phyloP scores from a whole-genome alignment of 2,329 filamentous ascomycete genomes.

The Mariannaea sp. region DNA sequence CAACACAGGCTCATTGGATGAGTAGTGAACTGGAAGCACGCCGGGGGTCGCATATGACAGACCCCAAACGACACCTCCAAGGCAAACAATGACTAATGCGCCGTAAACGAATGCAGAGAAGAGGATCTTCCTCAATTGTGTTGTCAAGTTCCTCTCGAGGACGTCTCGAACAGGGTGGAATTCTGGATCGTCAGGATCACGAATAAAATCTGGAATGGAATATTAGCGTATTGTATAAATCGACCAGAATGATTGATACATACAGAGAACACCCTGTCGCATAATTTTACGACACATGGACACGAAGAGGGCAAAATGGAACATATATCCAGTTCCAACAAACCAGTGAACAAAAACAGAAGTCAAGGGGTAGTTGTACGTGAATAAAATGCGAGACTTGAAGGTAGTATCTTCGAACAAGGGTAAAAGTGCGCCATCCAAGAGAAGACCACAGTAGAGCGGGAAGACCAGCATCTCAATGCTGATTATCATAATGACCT shows the following conservation, averaged over 20 bases:
- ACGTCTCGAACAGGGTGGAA: constrained; percentile 98
- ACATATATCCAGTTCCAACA: constrained; percentile 98
- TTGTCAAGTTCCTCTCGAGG: constrained; percentile 87
- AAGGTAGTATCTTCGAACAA: constrained; percentile 84
- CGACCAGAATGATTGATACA: constrained; percentile 44
- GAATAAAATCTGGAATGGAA: constrained; percentile 77
- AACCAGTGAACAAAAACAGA: constrained; percentile 99
- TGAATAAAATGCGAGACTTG: constrained; percentile 77
- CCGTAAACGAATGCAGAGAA: constrained; percentile 97
- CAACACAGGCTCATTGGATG: constrained; percentile 86
- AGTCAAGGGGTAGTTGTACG: constrained; percentile 77
- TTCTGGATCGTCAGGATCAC: constrained; percentile 96
- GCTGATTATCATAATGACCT: constrained; percentile 96
- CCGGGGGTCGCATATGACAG: constrained; percentile 68
- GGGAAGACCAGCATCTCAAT: constrained; percentile 99
- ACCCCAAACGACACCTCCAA: constrained; percentile 96
- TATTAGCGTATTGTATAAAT: constrained; percentile 27
- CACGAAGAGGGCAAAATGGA: constrained; percentile 97
- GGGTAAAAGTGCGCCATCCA: constrained; percentile 86
- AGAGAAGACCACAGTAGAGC: constrained; percentile 88
- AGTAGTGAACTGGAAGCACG: constrained; percentile 90
- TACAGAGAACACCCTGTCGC: constrained; percentile 89
- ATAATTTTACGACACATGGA: constrained; percentile 99
- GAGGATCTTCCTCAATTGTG: constrained; percentile 92
- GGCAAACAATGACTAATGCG: constrained; percentile 85